Evolutionary conservation across 129 eudicot genomes (phyloP).

Genomic region (Cynara cardunculus): DNA sequence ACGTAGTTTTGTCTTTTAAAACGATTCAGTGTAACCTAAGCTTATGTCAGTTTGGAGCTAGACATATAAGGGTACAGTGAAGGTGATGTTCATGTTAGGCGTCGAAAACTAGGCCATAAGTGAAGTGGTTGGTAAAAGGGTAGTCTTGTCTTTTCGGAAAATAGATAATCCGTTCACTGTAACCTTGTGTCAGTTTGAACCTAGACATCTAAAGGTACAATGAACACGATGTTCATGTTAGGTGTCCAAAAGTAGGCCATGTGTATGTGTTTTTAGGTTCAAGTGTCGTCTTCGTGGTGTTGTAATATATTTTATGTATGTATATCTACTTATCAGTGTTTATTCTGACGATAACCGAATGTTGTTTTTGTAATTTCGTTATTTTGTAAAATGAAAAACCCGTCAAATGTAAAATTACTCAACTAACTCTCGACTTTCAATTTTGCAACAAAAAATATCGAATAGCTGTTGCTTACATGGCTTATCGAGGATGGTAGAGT

Average conservation of each 20-base stretch:
- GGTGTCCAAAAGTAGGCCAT: conserved; percentile 3
- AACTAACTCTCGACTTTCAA: neutral
- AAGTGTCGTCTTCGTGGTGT: neutral
- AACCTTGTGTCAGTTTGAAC: too few species aligned
- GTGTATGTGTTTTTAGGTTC: neutral
- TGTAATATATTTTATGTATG: neutral
- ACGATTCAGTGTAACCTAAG: neutral
- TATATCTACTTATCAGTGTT: neutral
- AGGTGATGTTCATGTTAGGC: neutral
- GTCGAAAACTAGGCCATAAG: conserved; percentile 27
- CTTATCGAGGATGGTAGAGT: neutral
- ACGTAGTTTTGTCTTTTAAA: conserved; percentile 14
- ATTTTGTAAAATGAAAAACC: neutral
- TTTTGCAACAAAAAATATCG: neutral
- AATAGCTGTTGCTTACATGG: neutral
- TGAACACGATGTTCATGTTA: conserved; percentile 6
- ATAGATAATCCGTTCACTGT: neutral
- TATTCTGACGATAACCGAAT: neutral
- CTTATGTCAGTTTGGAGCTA: conserved; percentile 16
- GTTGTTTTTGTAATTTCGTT: neutral
- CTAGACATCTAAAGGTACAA: too few species aligned
- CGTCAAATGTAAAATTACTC: neutral
- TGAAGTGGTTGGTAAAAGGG: conserved; percentile 16
- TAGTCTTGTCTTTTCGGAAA: conserved; percentile 2
- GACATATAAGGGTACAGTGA: neutral